These are phyloP conservation scores for Skeletonema tropicum DNA, from an alignment of 108 stramenopile genomes.

Conservation along the genomic window DNA sequence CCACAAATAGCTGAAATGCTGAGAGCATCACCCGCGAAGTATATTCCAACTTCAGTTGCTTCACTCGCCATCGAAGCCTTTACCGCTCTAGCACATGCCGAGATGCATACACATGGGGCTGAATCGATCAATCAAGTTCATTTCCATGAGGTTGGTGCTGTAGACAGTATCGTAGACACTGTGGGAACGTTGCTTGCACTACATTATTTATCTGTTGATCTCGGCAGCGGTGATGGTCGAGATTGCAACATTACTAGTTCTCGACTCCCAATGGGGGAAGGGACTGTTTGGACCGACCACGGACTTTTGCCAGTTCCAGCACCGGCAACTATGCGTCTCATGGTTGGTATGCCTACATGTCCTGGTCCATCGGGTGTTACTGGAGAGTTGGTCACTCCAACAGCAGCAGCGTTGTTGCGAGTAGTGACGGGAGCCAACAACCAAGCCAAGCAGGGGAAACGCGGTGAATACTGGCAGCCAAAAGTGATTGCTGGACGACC, in stretches of 20 bases:
- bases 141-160: constrained; percentile 95
- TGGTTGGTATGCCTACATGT: constrained; percentile 87
- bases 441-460: neutral
- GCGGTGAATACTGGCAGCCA: constrained; percentile 12
- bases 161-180: constrained; percentile 93
- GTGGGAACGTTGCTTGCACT: constrained; percentile 88
- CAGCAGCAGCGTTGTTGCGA: constrained; percentile 87
- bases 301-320: constrained; percentile 94
- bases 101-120: constrained; percentile 87
- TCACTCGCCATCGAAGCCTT: constrained; percentile 75
- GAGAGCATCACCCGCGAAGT: constrained; percentile 42
- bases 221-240: constrained; percentile 27
- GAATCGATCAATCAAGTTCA: constrained; percentile 76
- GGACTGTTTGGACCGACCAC: constrained; percentile 91
- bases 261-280: constrained; percentile 86
- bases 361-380: constrained; percentile 81
- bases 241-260: constrained; percentile 64
- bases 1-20: constrained; percentile 80
- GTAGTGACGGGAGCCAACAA: constrained; percentile 56
- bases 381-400: constrained; percentile 92
- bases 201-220: constrained; percentile 67
- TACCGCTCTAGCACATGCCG: constrained; percentile 85
- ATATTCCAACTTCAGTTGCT: constrained; percentile 73
- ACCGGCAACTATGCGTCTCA: constrained; percentile 85
- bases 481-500: constrained; percentile 63